A percentile compares a stretch with the other conserved stretches of the same genome.
phyloP scores from a whole-genome alignment of 805 yeast species.

The Clavispora carvajalis region DNA sequence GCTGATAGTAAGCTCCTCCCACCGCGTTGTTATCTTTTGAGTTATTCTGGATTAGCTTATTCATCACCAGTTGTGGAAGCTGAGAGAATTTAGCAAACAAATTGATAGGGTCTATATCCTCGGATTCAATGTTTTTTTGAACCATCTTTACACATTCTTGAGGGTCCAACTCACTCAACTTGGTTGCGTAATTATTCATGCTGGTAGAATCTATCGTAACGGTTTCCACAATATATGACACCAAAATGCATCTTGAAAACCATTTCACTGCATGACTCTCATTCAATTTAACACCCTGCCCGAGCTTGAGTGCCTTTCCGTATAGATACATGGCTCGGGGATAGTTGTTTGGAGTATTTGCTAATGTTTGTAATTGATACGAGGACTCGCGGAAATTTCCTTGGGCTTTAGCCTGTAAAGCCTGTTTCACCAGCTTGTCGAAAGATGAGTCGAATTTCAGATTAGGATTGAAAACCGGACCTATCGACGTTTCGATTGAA shows the following conservation, averaged over 20 bases:
- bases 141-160: slow-evolving; percentile 26
- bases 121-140: slow-evolving; percentile 18
- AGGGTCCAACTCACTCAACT: slow-evolving; percentile 22
- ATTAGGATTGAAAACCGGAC: slow-evolving; percentile 5
- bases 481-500: slow-evolving; percentile 5
- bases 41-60: slow-evolving; percentile 22
- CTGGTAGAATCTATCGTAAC: slow-evolving; percentile 4
- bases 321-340: slow-evolving; percentile 60
- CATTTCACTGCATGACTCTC: slow-evolving; percentile 51
- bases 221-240: slow-evolving; percentile 10
- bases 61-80: slow-evolving; percentile 20
- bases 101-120: slow-evolving; percentile 21
- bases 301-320: slow-evolving; percentile 61
- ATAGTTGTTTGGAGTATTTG: slow-evolving; percentile 53
- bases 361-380: slow-evolving; percentile 60
- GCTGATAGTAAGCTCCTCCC: slow-evolving; percentile 51
- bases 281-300: slow-evolving; percentile 62
- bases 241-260: slow-evolving; percentile 46
- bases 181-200: slow-evolving; percentile 17
- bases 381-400: slow-evolving; percentile 67
- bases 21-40: slow-evolving; percentile 37
- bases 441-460: slow-evolving; percentile 19
- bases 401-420: slow-evolving; percentile 45
- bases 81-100: slow-evolving; percentile 21
- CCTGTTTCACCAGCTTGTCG: slow-evolving; percentile 36